Conservation (phyloP, 129 eudicot genomes). For the Lonicera japonica region DNA sequence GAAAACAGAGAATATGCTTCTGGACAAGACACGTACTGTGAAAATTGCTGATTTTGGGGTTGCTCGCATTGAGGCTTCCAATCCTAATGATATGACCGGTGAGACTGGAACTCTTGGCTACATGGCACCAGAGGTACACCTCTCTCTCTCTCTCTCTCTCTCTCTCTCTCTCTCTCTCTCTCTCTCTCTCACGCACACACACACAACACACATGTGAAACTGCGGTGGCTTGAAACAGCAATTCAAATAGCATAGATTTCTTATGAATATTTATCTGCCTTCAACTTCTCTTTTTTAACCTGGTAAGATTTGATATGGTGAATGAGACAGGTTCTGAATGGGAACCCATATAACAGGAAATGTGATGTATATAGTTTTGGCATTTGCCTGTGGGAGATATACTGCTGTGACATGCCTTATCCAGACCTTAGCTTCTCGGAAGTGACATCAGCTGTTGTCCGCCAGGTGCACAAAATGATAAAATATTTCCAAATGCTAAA, state of each 20-base stretch:
- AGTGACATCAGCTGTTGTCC: conserved; percentile 89
- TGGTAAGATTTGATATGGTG: neutral
- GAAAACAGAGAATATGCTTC: conserved; percentile 70
- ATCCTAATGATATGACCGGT: conserved; percentile 74
- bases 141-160: conserved; percentile 1
- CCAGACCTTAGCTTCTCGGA: conserved; percentile 94
- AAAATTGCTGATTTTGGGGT: conserved; percentile 71
- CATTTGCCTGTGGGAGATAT: conserved; percentile 89
- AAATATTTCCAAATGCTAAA: neutral
- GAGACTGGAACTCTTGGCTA: conserved; percentile 74
- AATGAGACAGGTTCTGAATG: conserved; percentile 59
- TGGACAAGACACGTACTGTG: conserved; percentile 53
- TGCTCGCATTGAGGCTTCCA: conserved; percentile 72
- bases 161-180: no score
- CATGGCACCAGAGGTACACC: conserved; percentile 72
- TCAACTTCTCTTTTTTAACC: neutral
- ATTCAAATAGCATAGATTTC: no score
- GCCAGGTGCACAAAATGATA: conserved; percentile 43
- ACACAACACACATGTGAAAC: no score
- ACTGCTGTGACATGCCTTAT: conserved; percentile 96
- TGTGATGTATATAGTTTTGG: conserved; percentile 93
- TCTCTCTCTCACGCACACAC: no score
- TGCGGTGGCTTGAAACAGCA: no score
- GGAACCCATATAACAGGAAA: conserved; percentile 73
- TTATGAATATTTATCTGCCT: conserved; percentile 2